phyloP scores from a whole-genome alignment of 129 eudicot species.

The Sambucus nigra region DNA sequence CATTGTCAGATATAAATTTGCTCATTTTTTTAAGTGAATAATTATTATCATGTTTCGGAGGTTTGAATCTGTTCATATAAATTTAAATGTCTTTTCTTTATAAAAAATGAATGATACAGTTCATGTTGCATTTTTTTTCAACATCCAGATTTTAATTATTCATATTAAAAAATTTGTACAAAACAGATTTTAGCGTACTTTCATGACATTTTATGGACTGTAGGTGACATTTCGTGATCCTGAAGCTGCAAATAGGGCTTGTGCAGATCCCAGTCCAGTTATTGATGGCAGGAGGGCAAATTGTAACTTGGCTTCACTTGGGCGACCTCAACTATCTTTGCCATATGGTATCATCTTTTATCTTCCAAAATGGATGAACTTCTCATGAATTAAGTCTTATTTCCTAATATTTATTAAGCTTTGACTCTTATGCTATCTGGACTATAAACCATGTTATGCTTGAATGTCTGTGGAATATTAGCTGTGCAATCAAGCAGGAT shows the following conservation, averaged over 20 bases:
- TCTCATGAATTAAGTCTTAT: slow-evolving; percentile 1
- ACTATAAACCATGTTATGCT: background rate
- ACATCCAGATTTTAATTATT: too few species aligned
- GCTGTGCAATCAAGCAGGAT: background rate
- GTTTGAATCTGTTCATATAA: too few species aligned
- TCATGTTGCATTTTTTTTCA: too few species aligned
- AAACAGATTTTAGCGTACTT: too few species aligned
- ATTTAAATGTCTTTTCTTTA: too few species aligned
- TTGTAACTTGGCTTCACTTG: slow-evolving; percentile 58
- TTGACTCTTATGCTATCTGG: background rate
- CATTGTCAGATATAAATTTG: too few species aligned
- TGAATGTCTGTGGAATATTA: background rate
- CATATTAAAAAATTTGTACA: too few species aligned
- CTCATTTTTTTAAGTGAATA: too few species aligned
- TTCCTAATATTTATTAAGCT: background rate
- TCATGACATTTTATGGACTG: slow-evolving; percentile 11
- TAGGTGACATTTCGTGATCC: slow-evolving; percentile 57
- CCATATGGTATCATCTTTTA: slow-evolving; percentile 31
- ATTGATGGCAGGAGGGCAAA: slow-evolving; percentile 61
- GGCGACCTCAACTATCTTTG: slow-evolving; percentile 40
- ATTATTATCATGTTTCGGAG: too few species aligned
- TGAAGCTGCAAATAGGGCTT: slow-evolving; percentile 58
- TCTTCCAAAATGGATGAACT: background rate
- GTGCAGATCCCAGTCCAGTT: slow-evolving; percentile 43
- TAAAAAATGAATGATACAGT: too few species aligned